Evolutionary conservation across 345 rosid genomes (phyloP).

Genomic region (Boechera retrofracta): DNA sequence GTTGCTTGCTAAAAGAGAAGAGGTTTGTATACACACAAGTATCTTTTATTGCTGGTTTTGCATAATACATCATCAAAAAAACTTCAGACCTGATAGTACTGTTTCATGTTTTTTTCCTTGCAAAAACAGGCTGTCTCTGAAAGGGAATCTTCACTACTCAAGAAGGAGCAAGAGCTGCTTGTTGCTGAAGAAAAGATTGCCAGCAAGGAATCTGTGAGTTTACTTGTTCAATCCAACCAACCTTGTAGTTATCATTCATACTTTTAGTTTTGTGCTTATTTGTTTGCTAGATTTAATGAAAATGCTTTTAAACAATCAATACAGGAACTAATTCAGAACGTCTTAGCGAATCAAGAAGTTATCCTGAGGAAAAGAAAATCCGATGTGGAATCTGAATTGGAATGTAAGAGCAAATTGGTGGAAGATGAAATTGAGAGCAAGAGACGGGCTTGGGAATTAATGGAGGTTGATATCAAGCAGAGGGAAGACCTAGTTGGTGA

Average conservation of each 20-base stretch:
- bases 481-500: slow-evolving; percentile 70
- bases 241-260: slow-evolving; percentile 20
- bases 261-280: slow-evolving; percentile 21
- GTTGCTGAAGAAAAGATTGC: slow-evolving; percentile 72
- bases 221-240: slow-evolving; percentile 28
- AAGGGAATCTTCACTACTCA: slow-evolving; percentile 62
- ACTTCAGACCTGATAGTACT: slow-evolving; percentile 19
- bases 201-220: slow-evolving; percentile 81
- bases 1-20: slow-evolving; percentile 69
- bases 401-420: slow-evolving; percentile 60
- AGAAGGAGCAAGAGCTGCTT: slow-evolving; percentile 79
- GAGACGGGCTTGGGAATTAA: slow-evolving; percentile 92
- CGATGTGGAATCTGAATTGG: slow-evolving; percentile 82
- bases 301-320: slow-evolving; percentile 27
- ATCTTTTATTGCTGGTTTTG: slow-evolving; percentile 20
- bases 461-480: slow-evolving; percentile 77
- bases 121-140: slow-evolving; percentile 59
- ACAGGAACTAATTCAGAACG: slow-evolving; percentile 73
- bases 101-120: slow-evolving; percentile 20
- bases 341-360: slow-evolving; percentile 64
- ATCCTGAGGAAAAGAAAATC: slow-evolving; percentile 62
- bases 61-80: background rate
- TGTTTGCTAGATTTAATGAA: slow-evolving; percentile 7
- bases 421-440: slow-evolving; percentile 88
- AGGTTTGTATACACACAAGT: slow-evolving; percentile 55